Conservation (phyloP, 2,329 filamentous ascomycete species). For the Pseudovirgaria hyperparasitica region DNA sequence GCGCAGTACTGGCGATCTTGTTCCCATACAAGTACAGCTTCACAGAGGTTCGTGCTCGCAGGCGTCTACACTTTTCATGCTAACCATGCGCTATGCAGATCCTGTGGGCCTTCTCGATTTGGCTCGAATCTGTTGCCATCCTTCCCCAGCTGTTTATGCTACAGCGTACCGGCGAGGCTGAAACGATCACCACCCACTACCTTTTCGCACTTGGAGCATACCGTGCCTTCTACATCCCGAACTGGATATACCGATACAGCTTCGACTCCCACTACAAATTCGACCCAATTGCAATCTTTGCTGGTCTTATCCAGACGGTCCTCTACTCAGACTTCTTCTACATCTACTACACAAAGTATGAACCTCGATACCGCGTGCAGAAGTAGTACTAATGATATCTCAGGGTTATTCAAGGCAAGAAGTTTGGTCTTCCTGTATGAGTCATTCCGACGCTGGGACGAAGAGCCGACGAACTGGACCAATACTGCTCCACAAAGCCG, state of each 20-base stretch:
- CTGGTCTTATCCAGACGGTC: constrained; percentile 84
- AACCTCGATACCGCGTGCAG: constrained; percentile 15
- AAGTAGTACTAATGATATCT: constrained; percentile 7
- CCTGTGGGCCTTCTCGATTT: constrained; percentile 95
- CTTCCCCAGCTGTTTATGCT: constrained; percentile 97
- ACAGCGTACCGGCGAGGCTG: constrained; percentile 91
- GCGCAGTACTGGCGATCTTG: constrained; percentile 63
- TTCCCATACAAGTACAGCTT: constrained; percentile 76
- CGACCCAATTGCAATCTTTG: constrained; percentile 78
- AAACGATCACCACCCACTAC: constrained; percentile 99
- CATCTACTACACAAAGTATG: constrained; percentile 96
- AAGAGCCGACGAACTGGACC: too few species aligned
- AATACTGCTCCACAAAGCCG: too few species aligned
- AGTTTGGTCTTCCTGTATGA: constrained; percentile 41
- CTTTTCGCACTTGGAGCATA: constrained; percentile 87
- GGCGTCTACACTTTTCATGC: constrained; percentile 3
- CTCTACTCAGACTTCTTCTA: constrained; percentile 99
- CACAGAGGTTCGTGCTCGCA: constrained; percentile 41
- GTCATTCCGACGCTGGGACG: too few species aligned
- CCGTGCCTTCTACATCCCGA: constrained; percentile 90
- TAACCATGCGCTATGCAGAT: constrained; percentile 42
- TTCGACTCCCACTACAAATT: constrained; percentile 54
- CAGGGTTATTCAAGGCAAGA: constrained; percentile 41
- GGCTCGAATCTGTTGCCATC: constrained; percentile 94
- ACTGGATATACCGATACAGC: constrained; percentile 91